phyloP scores from a whole-genome alignment of 352 stramenopile species.

The Thalassiosira pacifica region DNA sequence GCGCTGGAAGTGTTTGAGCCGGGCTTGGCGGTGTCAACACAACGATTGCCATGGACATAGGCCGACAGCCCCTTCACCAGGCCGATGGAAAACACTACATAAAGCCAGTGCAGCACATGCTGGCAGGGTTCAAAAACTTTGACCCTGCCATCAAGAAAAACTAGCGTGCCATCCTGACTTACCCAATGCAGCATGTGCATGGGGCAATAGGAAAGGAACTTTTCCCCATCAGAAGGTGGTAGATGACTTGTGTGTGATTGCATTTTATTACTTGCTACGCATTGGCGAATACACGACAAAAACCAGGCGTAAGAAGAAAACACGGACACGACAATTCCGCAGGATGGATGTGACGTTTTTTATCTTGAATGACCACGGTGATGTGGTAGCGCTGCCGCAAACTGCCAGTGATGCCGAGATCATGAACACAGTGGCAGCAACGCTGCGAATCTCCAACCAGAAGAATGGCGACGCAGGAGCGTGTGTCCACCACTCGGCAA shows the following conservation, averaged over 20 bases:
- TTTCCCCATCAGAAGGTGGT: neutral
- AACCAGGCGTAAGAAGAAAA: neutral
- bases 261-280: slow-evolving; percentile 49
- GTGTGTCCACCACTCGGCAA: no score
- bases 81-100: no score
- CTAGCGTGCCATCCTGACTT: no score
- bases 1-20: no score
- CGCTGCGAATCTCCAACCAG: slow-evolving; percentile 34
- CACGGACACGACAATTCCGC: slow-evolving; percentile 37
- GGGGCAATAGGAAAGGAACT: neutral
- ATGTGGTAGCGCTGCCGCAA: neutral
- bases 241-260: slow-evolving; percentile 44
- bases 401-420: neutral
- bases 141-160: no score
- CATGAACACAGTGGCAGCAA: neutral
- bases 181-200: no score
- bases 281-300: slow-evolving; percentile 53
- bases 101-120: no score
- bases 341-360: slow-evolving; percentile 39
- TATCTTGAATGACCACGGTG: neutral
- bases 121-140: no score
- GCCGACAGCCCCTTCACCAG: no score
- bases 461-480: slow-evolving; percentile 26
- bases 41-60: no score
- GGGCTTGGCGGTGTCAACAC: no score